phyloP scores from a whole-genome alignment of 345 rosid species.

The Lepidium africanum region DNA sequence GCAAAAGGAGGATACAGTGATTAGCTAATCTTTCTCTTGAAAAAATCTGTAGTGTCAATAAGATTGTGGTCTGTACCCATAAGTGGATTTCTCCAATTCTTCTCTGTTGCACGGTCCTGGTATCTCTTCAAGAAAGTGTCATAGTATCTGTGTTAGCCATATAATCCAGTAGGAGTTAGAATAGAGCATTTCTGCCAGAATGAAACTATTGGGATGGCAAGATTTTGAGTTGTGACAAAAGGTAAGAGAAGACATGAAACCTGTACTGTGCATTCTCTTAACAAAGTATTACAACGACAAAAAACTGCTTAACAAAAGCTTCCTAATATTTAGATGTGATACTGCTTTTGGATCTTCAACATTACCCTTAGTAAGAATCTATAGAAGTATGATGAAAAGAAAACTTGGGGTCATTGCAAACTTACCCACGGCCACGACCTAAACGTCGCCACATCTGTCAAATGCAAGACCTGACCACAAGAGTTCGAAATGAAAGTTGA shows the following conservation, averaged over 20 bases:
- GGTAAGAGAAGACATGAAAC: not conserved
- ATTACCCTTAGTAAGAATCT: not conserved
- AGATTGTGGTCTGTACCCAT: constrained; percentile 38
- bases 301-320: not conserved
- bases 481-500: not conserved
- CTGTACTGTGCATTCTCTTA: not conserved
- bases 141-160: constrained; percentile 46
- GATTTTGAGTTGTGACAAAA: not conserved
- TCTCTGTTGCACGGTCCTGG: constrained; percentile 61
- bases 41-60: not conserved
- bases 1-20: constrained; percentile 20
- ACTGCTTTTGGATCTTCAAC: not conserved
- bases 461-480: constrained; percentile 77
- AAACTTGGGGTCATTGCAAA: constrained; percentile 5
- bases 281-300: not conserved
- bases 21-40: not conserved
- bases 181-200: not conserved
- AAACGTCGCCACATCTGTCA: constrained; percentile 79
- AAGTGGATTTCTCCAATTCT: constrained; percentile 69
- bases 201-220: not conserved
- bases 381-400: not conserved
- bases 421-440: constrained; percentile 98
- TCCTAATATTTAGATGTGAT: not conserved
- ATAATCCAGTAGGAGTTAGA: constrained; percentile 12
- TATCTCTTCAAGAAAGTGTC: constrained; percentile 75